These are phyloP conservation scores for Pyrenochaeta sp. DNA, from an alignment of 2,329 filamentous ascomycete species.

Conservation along the genomic window DNA sequence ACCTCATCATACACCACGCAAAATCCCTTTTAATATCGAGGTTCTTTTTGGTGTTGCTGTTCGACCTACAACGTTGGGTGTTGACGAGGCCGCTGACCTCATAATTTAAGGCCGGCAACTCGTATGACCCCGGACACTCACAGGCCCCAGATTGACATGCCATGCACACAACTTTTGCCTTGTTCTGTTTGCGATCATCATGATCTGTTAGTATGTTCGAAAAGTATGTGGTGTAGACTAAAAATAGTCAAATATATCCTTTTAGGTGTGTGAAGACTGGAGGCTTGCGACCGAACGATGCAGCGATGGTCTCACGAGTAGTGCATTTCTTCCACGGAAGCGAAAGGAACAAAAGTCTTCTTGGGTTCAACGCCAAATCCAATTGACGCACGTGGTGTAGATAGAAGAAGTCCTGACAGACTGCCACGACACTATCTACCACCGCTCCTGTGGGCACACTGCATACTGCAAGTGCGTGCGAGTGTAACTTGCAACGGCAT, in stretches of 20 bases:
- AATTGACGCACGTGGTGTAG: background rate
- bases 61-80: background rate
- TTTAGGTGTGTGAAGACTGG: too few species aligned
- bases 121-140: background rate
- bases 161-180: background rate
- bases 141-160: background rate
- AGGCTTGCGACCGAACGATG: too few species aligned
- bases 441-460: background rate
- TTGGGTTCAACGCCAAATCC: background rate
- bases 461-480: constrained; percentile 1
- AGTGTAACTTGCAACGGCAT: background rate
- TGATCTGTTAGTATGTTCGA: background rate
- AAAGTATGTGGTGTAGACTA: too few species aligned
- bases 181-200: background rate
- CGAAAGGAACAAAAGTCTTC: too few species aligned
- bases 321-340: too few species aligned
- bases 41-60: background rate
- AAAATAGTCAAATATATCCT: too few species aligned
- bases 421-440: background rate
- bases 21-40: background rate
- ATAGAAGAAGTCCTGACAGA: background rate
- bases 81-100: background rate
- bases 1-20: background rate
- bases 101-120: background rate
- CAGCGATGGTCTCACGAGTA: too few species aligned